Evolutionary conservation across 2,329 filamentous ascomycete species (phyloP), one percentile per base, ranked within the genome.

Genomic region (Calonectria leucothoes): DNA sequence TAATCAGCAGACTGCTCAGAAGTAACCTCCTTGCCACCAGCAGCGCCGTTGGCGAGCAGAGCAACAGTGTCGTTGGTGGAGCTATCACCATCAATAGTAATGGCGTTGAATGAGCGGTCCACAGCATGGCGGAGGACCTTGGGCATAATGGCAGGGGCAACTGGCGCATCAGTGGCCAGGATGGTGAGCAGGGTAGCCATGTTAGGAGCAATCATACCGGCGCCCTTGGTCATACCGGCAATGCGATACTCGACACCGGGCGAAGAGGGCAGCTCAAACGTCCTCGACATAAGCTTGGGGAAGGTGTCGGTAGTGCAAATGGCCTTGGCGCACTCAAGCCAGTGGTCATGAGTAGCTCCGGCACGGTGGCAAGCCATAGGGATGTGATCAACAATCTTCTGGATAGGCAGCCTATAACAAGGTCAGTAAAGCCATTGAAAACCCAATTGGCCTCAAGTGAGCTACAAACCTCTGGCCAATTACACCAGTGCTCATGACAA

Each of bases 231-330:
- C 92, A 98, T 97, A 79, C 97, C 97, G 15, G 95, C 95, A 64
- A 99, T 93, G 79, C 91, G 90, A 86, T 98, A 99, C 83, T 93
- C 92, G 64, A 91, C 88, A 23, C 89, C 89, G 0, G 94, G 92
- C 5, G 94, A 94, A 1, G 94, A 96, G 5, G 97, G 96, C 37
- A 99, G 91, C 33, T 89, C 92, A 85, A 98, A 99, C 17, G 92
- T 92, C 78, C 91, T 92, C 25, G 96, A 98, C 79, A 96, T 89
- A 76, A 99, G 93, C 87, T 99, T 99, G 72, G 97, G 97, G 84
- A 99, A 99, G 4, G 97, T 98, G 85, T 99, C 97, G 20, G 97
- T 99, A 15, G 97, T 99, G 89, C 96, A 98, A 82, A 99, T 98
- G 49, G 97, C 96, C 80, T 92, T 93, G 71, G 97, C 97, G 52